Evolutionary conservation across 768 basidiomycete genomes (phyloP).

Genomic region (Kwoniella sp.): DNA sequence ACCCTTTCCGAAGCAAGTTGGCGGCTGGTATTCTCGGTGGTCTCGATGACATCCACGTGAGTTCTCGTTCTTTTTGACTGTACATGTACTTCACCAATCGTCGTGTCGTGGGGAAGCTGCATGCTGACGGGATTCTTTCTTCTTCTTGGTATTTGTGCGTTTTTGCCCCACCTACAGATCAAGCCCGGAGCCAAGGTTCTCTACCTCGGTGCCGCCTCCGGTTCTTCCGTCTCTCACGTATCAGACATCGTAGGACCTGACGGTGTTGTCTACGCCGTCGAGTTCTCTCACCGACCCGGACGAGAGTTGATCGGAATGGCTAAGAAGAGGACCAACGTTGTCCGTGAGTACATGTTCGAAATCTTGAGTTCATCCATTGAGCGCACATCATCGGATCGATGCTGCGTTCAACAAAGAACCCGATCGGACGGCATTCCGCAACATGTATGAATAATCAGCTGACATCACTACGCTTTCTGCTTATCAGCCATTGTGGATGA

Average conservation of each 20-base stretch:
- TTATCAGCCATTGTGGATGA: slow-evolving; percentile 83
- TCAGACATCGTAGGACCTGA: slow-evolving; percentile 98
- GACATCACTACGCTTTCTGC: slow-evolving; percentile 1
- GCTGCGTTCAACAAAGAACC: background rate
- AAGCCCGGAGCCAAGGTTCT: slow-evolving; percentile 92
- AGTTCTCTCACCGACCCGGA: slow-evolving; percentile 94
- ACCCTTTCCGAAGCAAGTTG: slow-evolving; percentile 95
- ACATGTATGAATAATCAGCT: too few species aligned
- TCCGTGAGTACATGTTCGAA: too few species aligned
- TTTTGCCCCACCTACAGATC: slow-evolving; percentile 60
- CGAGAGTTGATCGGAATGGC: slow-evolving; percentile 99
- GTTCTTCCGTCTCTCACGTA: slow-evolving; percentile 97
- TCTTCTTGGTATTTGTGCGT: too few species aligned
- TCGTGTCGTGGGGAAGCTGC: too few species aligned
- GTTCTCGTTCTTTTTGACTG: too few species aligned
- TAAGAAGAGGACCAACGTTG: slow-evolving; percentile 97
- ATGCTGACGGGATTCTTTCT: too few species aligned
- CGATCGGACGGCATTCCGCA: too few species aligned
- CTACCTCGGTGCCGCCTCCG: slow-evolving; percentile 96
- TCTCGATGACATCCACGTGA: slow-evolving; percentile 78
- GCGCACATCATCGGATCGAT: too few species aligned
- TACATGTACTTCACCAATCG: too few species aligned
- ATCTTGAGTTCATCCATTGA: too few species aligned
- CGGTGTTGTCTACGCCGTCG: slow-evolving; percentile 95
- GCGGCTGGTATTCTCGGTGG: slow-evolving; percentile 96